phyloP scores from a whole-genome alignment of 352 stramenopile species.

The Phytophthora hybrid region DNA sequence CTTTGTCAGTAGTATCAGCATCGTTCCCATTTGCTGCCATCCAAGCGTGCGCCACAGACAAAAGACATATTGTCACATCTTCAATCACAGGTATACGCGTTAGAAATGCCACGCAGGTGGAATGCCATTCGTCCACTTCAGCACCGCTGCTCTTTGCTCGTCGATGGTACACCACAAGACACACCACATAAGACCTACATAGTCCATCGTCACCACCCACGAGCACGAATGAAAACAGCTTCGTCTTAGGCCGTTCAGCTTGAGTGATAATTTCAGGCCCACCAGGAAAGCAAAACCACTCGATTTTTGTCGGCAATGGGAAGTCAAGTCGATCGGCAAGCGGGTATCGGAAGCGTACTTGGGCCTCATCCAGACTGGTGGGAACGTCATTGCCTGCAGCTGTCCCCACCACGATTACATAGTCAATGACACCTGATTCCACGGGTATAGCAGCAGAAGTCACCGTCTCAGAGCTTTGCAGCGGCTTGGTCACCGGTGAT shows the following conservation, averaged over 20 bases:
- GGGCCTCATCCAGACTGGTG: constrained; percentile 50
- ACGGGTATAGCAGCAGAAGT: constrained; percentile 44
- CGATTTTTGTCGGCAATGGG: constrained; percentile 85
- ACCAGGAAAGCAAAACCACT: constrained; percentile 90
- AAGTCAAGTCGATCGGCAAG: constrained; percentile 59
- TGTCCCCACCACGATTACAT: constrained; percentile 73
- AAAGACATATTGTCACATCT: constrained; percentile 57
- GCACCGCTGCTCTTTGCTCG: constrained; percentile 8
- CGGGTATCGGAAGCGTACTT: constrained; percentile 76
- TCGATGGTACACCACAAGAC: constrained; percentile 76
- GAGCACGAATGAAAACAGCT: constrained; percentile 84
- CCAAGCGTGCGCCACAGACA: constrained; percentile 67
- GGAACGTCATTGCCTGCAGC: constrained; percentile 1
- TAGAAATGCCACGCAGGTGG: constrained; percentile 77
- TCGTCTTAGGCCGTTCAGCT: constrained; percentile 50
- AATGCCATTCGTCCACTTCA: constrained; percentile 58
- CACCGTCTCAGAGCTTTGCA: constrained; percentile 11
- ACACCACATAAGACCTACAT: constrained; percentile 75
- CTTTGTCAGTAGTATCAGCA: not conserved
- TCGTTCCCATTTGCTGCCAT: constrained; percentile 32
- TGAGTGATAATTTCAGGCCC: constrained; percentile 70
- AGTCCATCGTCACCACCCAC: constrained; percentile 80
- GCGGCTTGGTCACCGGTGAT: constrained; percentile 34
- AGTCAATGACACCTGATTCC: constrained; percentile 77
- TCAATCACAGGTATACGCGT: constrained; percentile 74